Conservation (phyloP, 108 stramenopile species). For the Nitzschia sp. region DNA sequence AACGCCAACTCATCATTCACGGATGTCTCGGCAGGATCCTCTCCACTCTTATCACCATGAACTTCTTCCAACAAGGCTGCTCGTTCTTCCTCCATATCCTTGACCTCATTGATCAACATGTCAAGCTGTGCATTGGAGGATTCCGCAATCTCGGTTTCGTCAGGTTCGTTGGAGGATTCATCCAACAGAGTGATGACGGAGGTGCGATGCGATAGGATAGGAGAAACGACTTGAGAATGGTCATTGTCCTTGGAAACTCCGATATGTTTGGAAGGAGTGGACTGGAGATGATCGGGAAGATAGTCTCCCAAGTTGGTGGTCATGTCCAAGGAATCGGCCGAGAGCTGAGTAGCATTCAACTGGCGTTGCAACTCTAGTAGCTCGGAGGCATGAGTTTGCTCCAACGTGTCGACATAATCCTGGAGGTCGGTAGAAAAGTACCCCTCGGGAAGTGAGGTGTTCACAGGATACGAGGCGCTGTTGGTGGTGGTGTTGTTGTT, state of each 20-base stretch:
- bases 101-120: constrained; percentile 25
- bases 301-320: not conserved
- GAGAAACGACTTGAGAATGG: not conserved
- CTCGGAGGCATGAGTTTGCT: not conserved
- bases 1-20: not conserved
- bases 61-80: constrained; percentile 29
- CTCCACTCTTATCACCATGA: not conserved
- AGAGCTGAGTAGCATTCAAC: constrained; percentile 9
- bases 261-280: not conserved
- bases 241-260: not conserved
- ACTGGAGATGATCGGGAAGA: not conserved
- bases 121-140: not conserved
- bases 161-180: not conserved
- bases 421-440: not conserved
- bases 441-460: not conserved
- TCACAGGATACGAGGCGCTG: not conserved
- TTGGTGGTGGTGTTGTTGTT: not conserved
- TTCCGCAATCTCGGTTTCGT: not conserved
- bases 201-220: not conserved
- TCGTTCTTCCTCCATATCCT: constrained; percentile 34
- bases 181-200: not conserved
- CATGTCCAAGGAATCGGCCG: not conserved
- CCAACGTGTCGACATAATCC: not conserved
- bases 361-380: constrained; percentile 14
- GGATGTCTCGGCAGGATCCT: not conserved